Evolutionary conservation across 306 rosid genomes (phyloP), one percentile per base, ranked within the genome.

Genomic region (Citrullus colocynthis): DNA sequence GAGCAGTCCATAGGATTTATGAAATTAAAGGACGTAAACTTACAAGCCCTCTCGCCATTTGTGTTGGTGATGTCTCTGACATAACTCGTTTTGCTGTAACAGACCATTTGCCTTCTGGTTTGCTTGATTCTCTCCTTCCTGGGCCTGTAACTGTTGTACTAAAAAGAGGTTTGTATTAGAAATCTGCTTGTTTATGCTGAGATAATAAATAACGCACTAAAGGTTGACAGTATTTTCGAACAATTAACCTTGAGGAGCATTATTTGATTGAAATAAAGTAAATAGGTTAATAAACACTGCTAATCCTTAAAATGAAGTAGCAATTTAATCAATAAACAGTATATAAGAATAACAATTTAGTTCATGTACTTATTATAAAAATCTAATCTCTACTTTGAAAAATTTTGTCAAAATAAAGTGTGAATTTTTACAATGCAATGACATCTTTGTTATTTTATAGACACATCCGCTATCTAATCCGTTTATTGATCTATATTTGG

Each of bases 91-190:
- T 85, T 84, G 94, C 98, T 45, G 82, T 87, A 74, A 89, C 85
- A 10, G 89, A 90, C 64, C 86, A 89, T 83, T 89, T 94, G 83
- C 96, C 98, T 51, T 71, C 67, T 77, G 90, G 89, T 74, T 83
- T 94, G 79, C 95, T 94, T 80, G 91, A 89, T 80, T 80, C 86
- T 82, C 93, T 94, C 72, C 90, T 94, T 60, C 98, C 98, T 1
- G 98, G 98, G 20, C 98, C 98, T 42, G 97, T 94, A n/a, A 91
- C 97, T 15, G 89, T 90, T 77, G 86, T 94, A 32, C 85, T 94
- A 21, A 87, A 63, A 45, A 87, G 97, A 89, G 98, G 98, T 93
- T 71, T 75, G 89, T 79, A 63, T 64, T 37, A 63, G 42, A 15
- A 49, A 30, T 17, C 10, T 63, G 39, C 42, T 51, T 78, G 28